Conservation (phyloP, 495 filamentous ascomycete genomes). For the Xylaria venustula region DNA sequence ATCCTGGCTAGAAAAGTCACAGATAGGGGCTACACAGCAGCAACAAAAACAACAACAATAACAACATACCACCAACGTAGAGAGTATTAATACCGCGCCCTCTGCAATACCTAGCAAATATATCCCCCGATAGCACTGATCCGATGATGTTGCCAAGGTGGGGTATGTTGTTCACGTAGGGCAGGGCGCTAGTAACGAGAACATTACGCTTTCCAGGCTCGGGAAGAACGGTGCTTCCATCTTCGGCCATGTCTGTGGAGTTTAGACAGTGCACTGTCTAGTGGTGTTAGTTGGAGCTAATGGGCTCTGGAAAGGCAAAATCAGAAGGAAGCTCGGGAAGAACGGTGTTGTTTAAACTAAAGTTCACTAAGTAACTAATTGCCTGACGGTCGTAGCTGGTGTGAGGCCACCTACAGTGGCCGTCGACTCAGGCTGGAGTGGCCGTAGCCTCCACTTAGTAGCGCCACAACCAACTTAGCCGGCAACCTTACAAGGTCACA, state of each 20-base stretch:
- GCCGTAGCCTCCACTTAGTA: too few species aligned
- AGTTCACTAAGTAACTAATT: too few species aligned
- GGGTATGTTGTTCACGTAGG: slow-evolving; percentile 95
- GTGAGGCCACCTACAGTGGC: too few species aligned
- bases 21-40: slow-evolving; percentile 30
- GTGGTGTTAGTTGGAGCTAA: not conserved
- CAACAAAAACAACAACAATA: too few species aligned
- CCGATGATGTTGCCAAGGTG: slow-evolving; percentile 93
- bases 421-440: too few species aligned
- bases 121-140: slow-evolving; percentile 64
- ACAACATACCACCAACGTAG: slow-evolving; percentile 56
- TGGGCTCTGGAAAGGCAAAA: too few species aligned
- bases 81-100: slow-evolving; percentile 63
- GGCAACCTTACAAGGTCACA: too few species aligned
- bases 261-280: not conserved
- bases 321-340: not conserved
- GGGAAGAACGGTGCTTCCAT: slow-evolving; percentile 30
- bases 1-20: not conserved
- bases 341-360: not conserved
- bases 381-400: too few species aligned
- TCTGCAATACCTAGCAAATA: slow-evolving; percentile 64
- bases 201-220: slow-evolving; percentile 50
- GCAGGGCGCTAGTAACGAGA: slow-evolving; percentile 65
- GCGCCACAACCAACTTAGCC: too few species aligned
- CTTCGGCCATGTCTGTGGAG: not conserved